Base-by-base conservation (phyloP, 2,329 filamentous ascomycete genomes). In the Beauveria bassiana region DNA sequence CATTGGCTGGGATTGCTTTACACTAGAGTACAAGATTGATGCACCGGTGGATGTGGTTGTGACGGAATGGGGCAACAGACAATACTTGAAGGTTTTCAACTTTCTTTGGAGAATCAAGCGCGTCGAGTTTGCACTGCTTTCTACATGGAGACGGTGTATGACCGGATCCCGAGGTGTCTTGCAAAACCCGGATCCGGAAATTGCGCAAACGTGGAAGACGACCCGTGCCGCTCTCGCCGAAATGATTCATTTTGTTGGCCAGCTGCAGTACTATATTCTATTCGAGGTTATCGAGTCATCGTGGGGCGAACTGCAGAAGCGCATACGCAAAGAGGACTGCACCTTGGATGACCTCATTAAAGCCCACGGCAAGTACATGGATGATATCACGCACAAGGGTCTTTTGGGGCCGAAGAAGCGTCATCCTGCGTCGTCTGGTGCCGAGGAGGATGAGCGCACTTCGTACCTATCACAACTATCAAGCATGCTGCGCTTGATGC, bases 1-100 rank as follows among this genome's bases (percentile, higher is more conserved):
- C 69, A 98, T 97, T 59, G 95, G 95, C 55, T 99, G 95, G 95
- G 95, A 99, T 71, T 96, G 96, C 71, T 99, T 99, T 75, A 99
- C 95, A 0, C 85, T 99, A 9, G 96, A 99, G 73, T 99, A 99
- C 77, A 97, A 98, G 73, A 95, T 99, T 67, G 93, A 96, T 72
- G 90, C 93, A 2, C 95, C 95, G 0, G 90, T 97, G 26, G 95
- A 99, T 71, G 95, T 99, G 31, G 93, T 99, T 53, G 92, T 99
- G 45, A 98, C 93, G 0, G 91, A 96, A 47, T 97, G 93, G 85
- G 93, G 92, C 51, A 93, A 90, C 66, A 90, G 93, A 24, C 93
- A 99, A 72, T 99, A 99, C 72, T 87, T 99, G 68, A 98, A 98
- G 72, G 91, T 99, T 10, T 99, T 99, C 83, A 99, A 99, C 75